These are phyloP conservation scores for Colletotrichum acutatum DNA, from an alignment of 2,329 filamentous ascomycete genomes.

Conservation along the genomic window DNA sequence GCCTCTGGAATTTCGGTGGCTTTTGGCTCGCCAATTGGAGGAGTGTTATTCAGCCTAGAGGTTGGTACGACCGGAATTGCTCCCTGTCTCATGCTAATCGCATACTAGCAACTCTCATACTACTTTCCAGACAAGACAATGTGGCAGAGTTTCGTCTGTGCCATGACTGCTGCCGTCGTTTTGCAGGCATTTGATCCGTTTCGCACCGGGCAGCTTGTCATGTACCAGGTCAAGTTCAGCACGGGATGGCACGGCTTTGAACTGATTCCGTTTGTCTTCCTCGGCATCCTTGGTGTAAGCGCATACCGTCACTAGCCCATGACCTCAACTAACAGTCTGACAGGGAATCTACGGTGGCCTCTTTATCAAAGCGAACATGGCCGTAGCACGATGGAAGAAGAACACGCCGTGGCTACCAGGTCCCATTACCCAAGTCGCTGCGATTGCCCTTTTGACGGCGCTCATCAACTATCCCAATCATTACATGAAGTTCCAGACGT, in stretches of 20 bases:
- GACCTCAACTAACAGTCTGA: conserved; percentile 27
- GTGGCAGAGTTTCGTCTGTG: conserved; percentile 99
- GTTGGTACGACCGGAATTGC: conserved; percentile 50
- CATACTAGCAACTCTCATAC: conserved; percentile 83
- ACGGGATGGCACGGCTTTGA: conserved; percentile 95
- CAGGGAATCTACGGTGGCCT: conserved; percentile 91
- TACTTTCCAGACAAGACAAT: conserved; percentile 99
- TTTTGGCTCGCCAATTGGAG: conserved; percentile 93
- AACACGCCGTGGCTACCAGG: conserved; percentile 72
- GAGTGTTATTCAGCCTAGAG: conserved; percentile 95
- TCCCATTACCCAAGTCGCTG: conserved; percentile 82
- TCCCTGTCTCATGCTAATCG: conserved; percentile 19
- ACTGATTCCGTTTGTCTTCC: conserved; percentile 84
- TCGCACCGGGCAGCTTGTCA: conserved; percentile 91
- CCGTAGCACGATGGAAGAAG: conserved; percentile 83
- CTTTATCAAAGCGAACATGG: conserved; percentile 96
- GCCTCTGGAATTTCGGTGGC: conserved; percentile 94
- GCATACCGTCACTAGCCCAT: not conserved
- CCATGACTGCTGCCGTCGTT: conserved; percentile 97
- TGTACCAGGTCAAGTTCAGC: conserved; percentile 96
- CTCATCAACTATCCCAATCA: conserved; percentile 95
- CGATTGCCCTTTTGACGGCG: conserved; percentile 85
- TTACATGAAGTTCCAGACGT: conserved; percentile 93
- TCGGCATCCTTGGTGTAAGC: conserved; percentile 82
- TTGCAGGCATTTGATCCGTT: conserved; percentile 95